Conservation (phyloP, 352 stramenopile genomes). For the Thraustochytrium sp. region DNA sequence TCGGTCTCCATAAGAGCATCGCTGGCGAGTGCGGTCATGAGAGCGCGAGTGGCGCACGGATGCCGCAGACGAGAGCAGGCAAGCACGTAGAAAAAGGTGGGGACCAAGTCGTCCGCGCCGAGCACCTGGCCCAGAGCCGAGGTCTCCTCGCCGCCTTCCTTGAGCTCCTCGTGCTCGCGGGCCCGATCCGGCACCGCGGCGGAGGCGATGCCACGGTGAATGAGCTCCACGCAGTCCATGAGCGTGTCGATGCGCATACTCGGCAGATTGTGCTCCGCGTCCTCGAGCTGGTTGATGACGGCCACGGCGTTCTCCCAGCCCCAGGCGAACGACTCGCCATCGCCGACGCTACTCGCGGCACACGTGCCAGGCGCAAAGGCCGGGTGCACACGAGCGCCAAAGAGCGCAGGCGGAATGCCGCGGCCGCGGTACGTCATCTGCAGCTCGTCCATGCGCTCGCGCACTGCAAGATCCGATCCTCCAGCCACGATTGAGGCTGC, state of each 20-base stretch:
- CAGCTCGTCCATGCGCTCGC: not conserved
- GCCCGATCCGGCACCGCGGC: not conserved
- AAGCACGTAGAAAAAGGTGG: constrained; percentile 9
- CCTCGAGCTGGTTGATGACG: not conserved
- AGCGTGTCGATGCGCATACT: not conserved
- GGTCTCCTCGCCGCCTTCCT: not conserved
- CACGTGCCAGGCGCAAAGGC: not conserved
- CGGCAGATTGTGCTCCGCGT: not conserved
- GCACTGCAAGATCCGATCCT: not conserved
- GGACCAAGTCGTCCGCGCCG: constrained; percentile 32
- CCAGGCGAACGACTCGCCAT: not conserved
- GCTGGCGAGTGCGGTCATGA: not conserved
- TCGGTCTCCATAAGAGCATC: constrained; percentile 19
- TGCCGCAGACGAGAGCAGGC: not conserved
- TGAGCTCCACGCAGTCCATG: not conserved
- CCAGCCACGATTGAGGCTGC: not conserved
- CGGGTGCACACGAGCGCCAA: constrained; percentile 10
- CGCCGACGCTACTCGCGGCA: not conserved
- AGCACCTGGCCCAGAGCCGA: too few relatives aligned
- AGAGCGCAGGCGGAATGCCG: constrained; percentile 17
- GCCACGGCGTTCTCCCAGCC: constrained; percentile 24
- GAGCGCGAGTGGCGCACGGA: not conserved
- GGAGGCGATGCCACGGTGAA: not conserved
- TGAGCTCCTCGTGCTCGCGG: not conserved
- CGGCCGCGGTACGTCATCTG: not conserved